Evolutionary conservation across 441 rosid species (phyloP), one percentile per base, ranked within the genome.

Genomic region (Melastoma candidum): DNA sequence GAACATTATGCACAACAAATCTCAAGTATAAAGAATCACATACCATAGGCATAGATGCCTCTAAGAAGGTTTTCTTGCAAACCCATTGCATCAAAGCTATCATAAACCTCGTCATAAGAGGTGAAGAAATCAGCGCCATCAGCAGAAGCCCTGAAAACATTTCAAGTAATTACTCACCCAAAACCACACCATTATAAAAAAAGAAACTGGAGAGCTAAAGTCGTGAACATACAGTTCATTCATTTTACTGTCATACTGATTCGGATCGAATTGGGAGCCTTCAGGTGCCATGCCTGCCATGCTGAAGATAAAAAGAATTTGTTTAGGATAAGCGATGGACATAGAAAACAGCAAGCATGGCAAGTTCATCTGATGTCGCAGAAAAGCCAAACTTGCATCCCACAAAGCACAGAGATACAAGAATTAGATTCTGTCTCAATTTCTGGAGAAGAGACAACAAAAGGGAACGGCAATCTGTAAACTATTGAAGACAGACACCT

Each of bases 381-480:
- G 78, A 82, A 77, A 65, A 82, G 84, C 90, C 80, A 83, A 85
- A 80, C 85, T 83, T 73, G 87, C 72, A 68, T 48, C 47, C 80
- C 84, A 82, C 29, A 45, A 2, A 70, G 54, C 41, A 59, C 47
- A 59, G 73, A 72, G 49, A 61, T 39, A 68, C 83, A 77, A 81
- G 88, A 80, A 87, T 87, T 84, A 78, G 68, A 71, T 65, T 77
- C 85, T 64, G 85, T 51, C 60, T 60, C 7, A 27, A 13, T 79
- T 50, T 84, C 44, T 12, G 78, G 75, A 77, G 84, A 74, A 74
- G 69, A 54, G 13, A 41, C 1, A 10, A 46, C 44, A 3, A 70
- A 53, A 44, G 73, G 67, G 43, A 60, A 55, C 59, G 73, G 71
- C 51, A 45, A 54, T 53, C 78, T 63, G 74, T 45, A 66, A 61